These are phyloP conservation scores for Paspalum vaginatum DNA, from an alignment of 176 grass and related monocot genomes.

Conservation along the genomic window DNA sequence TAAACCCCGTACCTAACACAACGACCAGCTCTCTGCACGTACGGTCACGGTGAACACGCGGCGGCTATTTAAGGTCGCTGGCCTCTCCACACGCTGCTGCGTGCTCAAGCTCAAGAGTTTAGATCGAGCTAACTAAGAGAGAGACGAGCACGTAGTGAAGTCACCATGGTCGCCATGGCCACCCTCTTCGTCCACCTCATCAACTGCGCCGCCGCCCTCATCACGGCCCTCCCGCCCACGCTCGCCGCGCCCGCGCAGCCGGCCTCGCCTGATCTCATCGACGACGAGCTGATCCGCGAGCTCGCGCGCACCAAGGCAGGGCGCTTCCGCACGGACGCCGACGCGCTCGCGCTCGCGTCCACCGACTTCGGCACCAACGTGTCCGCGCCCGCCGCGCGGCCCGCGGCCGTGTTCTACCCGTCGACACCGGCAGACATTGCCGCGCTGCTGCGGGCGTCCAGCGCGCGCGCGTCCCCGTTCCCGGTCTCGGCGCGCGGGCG, in stretches of 20 bases:
- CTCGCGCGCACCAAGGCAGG: slow-evolving; percentile 18
- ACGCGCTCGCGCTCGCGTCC: slow-evolving; percentile 18
- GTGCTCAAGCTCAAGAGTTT: no score
- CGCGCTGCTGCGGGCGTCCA: slow-evolving; percentile 51
- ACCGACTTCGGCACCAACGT: slow-evolving; percentile 64
- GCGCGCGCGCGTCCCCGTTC: slow-evolving; percentile 39
- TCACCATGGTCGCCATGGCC: background rate
- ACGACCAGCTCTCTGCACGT: background rate
- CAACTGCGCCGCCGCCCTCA: background rate
- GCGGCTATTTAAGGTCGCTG: background rate
- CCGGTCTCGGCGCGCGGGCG: slow-evolving; percentile 55
- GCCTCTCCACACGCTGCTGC: background rate
- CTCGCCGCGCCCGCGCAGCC: background rate
- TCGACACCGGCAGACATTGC: slow-evolving; percentile 59
- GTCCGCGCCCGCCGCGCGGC: background rate
- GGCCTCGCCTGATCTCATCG: background rate
- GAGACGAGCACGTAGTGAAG: no score
- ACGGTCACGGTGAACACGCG: no score
- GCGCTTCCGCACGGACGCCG: slow-evolving; percentile 34
- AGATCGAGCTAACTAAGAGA: background rate
- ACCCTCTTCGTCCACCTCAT: slow-evolving; percentile 21
- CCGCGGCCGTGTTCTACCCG: slow-evolving; percentile 63
- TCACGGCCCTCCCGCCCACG: background rate
- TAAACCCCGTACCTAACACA: background rate
- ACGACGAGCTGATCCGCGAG: slow-evolving; percentile 21